phyloP scores from a whole-genome alignment of 2,329 filamentous ascomycete species.

The Xylaria multiplex region DNA sequence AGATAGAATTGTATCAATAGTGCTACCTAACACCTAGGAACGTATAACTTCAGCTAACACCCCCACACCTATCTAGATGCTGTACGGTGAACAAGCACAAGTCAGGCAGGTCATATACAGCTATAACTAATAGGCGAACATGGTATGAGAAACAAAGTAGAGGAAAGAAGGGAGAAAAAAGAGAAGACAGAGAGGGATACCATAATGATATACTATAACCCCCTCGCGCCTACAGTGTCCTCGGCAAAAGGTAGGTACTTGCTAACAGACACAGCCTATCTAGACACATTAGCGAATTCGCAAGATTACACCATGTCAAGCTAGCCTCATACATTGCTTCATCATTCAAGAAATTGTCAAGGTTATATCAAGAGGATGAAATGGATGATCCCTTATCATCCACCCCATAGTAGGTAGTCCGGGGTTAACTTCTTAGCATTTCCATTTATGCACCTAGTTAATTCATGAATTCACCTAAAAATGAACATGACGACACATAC shows the following conservation, averaged over 20 bases:
- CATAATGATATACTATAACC: too few relatives aligned
- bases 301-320: too few relatives aligned
- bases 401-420: background rate
- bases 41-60: background rate
- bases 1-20: background rate
- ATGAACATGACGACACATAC: background rate
- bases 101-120: background rate
- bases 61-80: background rate
- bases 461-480: background rate
- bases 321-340: background rate
- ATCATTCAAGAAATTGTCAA: background rate
- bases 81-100: background rate
- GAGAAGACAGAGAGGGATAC: background rate
- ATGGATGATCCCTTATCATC: background rate
- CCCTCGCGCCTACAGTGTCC: too few relatives aligned
- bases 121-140: background rate
- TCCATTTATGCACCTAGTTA: background rate
- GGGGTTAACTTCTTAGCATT: background rate
- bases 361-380: background rate
- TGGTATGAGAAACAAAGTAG: too few relatives aligned
- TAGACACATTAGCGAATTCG: too few relatives aligned
- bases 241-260: too few relatives aligned
- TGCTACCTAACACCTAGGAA: background rate
- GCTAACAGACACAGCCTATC: too few relatives aligned
- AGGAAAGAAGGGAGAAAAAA: background rate